Conservation (phyloP, 2,329 filamentous ascomycete species). For the Xylaria sp. region DNA sequence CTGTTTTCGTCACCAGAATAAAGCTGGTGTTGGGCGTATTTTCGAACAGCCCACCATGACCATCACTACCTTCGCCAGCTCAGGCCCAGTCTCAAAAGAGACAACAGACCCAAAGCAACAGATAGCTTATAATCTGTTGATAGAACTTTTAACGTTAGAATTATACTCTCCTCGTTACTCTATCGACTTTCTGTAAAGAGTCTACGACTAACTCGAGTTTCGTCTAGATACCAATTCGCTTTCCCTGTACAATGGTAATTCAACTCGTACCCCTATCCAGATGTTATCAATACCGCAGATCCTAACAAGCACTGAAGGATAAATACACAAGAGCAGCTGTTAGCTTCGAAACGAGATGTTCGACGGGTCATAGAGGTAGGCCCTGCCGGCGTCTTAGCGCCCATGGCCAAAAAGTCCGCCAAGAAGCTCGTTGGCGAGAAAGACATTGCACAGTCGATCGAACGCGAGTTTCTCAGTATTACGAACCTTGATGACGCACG, state of each 20-base stretch:
- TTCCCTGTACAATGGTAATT: constrained; percentile 38
- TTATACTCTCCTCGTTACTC: not conserved
- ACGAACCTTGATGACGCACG: constrained; percentile 28
- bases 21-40: not conserved
- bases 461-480: constrained; percentile 33
- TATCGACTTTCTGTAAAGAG: not conserved
- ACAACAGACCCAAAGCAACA: constrained; percentile 28
- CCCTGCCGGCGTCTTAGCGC: constrained; percentile 32
- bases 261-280: not conserved
- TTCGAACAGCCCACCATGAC: constrained; percentile 29
- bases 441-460: constrained; percentile 25
- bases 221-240: constrained; percentile 34
- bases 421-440: constrained; percentile 31
- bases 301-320: constrained; percentile 27
- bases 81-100: constrained; percentile 5
- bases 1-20: not conserved
- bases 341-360: constrained; percentile 28
- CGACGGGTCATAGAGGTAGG: constrained; percentile 37
- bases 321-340: constrained; percentile 33
- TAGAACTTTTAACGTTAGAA: constrained; percentile 37
- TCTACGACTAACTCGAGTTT: constrained; percentile 1
- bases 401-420: constrained; percentile 37
- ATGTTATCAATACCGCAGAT: not conserved
- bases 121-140: constrained; percentile 34
- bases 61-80: not conserved